These are phyloP conservation scores for Colletotrichum somersetense DNA, from an alignment of 2,329 filamentous ascomycete genomes.

Conservation along the genomic window DNA sequence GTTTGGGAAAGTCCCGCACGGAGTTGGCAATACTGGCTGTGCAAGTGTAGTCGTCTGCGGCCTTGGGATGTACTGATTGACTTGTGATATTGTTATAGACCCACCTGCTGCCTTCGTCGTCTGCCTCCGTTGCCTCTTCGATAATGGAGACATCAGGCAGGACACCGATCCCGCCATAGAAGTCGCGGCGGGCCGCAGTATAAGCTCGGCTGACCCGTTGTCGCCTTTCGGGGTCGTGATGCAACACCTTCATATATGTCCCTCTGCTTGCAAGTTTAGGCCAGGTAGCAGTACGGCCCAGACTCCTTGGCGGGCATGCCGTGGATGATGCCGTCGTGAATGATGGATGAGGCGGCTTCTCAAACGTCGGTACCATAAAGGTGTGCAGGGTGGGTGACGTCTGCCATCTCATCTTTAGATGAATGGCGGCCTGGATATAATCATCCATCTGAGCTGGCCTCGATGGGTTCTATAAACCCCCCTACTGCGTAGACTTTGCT, in stretches of 20 bases:
- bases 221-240: neutral
- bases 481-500: neutral
- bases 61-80: neutral
- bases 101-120: neutral
- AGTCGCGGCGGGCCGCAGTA: neutral
- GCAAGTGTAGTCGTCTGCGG: neutral
- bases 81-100: neutral
- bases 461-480: neutral
- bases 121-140: neutral
- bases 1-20: neutral
- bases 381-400: neutral
- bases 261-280: neutral
- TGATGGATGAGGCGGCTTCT: neutral
- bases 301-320: neutral
- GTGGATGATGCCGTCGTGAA: neutral
- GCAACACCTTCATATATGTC: neutral
- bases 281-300: neutral
- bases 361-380: neutral
- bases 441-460: neutral
- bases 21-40: neutral
- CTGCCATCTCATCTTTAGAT: slow-evolving; percentile 3
- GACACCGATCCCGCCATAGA: neutral
- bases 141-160: neutral
- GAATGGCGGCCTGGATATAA: neutral
- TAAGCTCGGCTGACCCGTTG: neutral